Base-by-base conservation (phyloP, 352 stramenopile genomes). In the Phytopythium montanum region DNA sequence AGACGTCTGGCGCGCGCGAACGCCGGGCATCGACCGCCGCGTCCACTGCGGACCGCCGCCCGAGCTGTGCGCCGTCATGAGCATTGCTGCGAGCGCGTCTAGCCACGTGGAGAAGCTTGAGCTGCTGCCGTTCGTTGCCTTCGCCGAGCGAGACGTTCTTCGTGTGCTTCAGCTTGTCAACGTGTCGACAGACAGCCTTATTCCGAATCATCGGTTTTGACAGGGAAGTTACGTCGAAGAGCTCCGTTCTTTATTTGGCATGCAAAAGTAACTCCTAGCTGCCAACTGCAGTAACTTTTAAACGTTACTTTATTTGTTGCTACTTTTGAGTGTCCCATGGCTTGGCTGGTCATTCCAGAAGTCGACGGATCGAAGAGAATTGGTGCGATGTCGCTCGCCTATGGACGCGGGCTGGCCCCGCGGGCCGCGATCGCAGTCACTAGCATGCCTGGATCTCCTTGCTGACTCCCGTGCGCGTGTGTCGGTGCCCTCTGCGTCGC, bases 41-140 rank as follows among this genome's bases (percentile, higher is more conserved):
- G 51, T 41, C 51, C 51, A 56, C 51, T 44, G 51, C 51, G 33
- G 31, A 26, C 31, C 23, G 26, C 51, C 51, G n/a, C 51, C n/a
- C 14, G 51, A 45, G 16, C 48, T 36, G 31, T 33, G 51, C 21
- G 51, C 51, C 4, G 51, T 33, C 51, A 56, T 56, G 16, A 56
- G 3, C 51, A 56, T 56, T 21, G 23, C 25, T 4, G 18, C 44
- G 44, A 51, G 39, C 5, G 13, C 14, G 12, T 18, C 16, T 16
- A 16, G 36, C n/a, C 13, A n/a, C 13, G 13, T 18, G 36, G n/a
- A n/a, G 16, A 5, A 42, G 33, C 8, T 16, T 8, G 9, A 16
- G 33, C 33, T 16, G 33, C 33, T 12, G 14, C 9, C 33, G 33
- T 16, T 14, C 33, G 33, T 16, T 8, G 5, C 33, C 33, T 3